These are phyloP conservation scores for Gardenia jasminoides DNA, from an alignment of 257 asterid species.

Conservation along the genomic window DNA sequence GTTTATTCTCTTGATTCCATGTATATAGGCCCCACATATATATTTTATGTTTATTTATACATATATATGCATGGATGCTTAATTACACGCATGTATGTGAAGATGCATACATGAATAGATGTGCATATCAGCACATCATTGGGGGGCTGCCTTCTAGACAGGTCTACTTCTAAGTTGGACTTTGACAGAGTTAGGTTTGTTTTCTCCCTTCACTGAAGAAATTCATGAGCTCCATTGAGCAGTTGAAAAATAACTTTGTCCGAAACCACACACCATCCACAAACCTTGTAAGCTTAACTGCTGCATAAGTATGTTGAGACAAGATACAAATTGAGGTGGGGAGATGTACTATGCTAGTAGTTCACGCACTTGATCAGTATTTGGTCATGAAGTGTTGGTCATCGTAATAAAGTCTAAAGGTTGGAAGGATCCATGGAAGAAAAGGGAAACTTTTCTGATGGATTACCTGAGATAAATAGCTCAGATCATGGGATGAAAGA, in stretches of 20 bases:
- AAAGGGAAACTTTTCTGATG: slow-evolving; percentile 5
- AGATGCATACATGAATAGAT: slow-evolving; percentile 13
- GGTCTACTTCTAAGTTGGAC: slow-evolving; percentile 26
- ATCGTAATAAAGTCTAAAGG: not conserved
- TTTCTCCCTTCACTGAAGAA: slow-evolving; percentile 7
- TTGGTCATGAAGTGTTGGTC: slow-evolving; percentile 7
- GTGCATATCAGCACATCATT: not conserved
- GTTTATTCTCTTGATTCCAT: too few relatives aligned
- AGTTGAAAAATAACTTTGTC: slow-evolving; percentile 15
- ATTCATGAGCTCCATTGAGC: not conserved
- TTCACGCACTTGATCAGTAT: not conserved
- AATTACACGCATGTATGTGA: not conserved
- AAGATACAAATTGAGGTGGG: not conserved
- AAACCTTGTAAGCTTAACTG: not conserved
- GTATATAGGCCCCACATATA: too few relatives aligned
- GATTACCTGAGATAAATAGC: not conserved
- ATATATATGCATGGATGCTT: too few relatives aligned
- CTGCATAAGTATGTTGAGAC: not conserved
- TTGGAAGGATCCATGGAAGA: slow-evolving; percentile 9
- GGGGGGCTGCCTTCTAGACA: slow-evolving; percentile 19
- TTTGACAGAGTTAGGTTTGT: slow-evolving; percentile 30
- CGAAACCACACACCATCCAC: not conserved
- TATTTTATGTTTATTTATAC: too few relatives aligned
- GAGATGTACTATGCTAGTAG: not conserved
- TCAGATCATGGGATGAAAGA: not conserved